Conservation (phyloP, 2,329 filamentous ascomycete species). For the Colletotrichum phormii region DNA sequence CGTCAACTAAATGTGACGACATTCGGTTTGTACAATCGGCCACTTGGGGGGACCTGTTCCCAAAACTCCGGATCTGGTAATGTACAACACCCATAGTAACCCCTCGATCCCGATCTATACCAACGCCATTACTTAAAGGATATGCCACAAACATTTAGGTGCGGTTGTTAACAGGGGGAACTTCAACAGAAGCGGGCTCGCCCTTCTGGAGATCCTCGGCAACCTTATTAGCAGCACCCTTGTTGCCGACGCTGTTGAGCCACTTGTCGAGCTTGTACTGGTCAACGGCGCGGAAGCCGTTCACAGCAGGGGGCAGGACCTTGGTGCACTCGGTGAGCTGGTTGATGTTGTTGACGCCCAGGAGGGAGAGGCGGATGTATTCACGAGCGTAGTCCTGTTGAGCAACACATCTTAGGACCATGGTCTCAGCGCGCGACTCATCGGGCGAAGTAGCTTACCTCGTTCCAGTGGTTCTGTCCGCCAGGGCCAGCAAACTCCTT, state of each 20-base stretch:
- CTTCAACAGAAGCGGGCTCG: slow-evolving; percentile 17
- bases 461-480: slow-evolving; percentile 55
- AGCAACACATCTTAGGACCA: not conserved
- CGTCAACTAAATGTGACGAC: not conserved
- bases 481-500: slow-evolving; percentile 47
- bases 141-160: not conserved
- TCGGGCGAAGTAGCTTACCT: slow-evolving; percentile 43
- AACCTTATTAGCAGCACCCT: slow-evolving; percentile 35
- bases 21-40: no score
- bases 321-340: slow-evolving; percentile 65
- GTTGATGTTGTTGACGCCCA: slow-evolving; percentile 70
- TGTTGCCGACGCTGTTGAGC: slow-evolving; percentile 37
- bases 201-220: slow-evolving; percentile 32
- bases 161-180: slow-evolving; percentile 25
- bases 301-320: slow-evolving; percentile 53
- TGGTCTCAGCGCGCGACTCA: no score
- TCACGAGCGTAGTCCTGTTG: slow-evolving; percentile 61
- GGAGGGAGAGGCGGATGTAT: slow-evolving; percentile 65
- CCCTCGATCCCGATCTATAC: not conserved
- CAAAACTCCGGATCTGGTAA: not conserved
- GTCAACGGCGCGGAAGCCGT: slow-evolving; percentile 27
- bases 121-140: not conserved
- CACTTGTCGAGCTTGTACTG: slow-evolving; percentile 38
- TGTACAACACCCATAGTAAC: no score
- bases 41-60: no score